phyloP scores from a whole-genome alignment of 345 rosid species.

The Eucalyptus shirleyi region DNA sequence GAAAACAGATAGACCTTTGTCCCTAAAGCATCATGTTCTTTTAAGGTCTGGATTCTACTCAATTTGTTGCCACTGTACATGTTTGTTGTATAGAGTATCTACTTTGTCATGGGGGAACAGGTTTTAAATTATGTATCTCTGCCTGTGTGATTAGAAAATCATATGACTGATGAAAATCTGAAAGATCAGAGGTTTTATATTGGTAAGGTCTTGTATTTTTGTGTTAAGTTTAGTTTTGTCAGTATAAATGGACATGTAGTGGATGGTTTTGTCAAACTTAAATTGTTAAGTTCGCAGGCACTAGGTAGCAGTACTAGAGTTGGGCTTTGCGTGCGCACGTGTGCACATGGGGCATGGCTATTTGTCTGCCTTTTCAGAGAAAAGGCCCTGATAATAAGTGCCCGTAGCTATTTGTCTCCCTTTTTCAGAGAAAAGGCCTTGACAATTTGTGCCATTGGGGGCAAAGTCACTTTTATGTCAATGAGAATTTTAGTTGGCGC shows the following conservation, averaged over 20 bases:
- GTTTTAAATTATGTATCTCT: neutral
- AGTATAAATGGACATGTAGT: neutral
- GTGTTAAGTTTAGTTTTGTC: neutral
- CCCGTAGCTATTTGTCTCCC: neutral
- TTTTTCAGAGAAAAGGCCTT: neutral
- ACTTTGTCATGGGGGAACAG: neutral
- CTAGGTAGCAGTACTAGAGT: neutral
- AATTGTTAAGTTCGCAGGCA: neutral
- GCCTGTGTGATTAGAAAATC: neutral
- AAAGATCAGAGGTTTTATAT: neutral
- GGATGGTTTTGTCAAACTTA: neutral
- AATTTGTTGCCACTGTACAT: neutral
- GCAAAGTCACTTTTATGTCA: neutral
- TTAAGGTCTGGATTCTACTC: neutral
- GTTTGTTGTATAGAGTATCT: neutral
- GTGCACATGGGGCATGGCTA: neutral
- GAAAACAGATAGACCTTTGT: slow-evolving; percentile 26
- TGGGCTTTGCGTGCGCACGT: neutral
- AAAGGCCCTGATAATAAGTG: neutral
- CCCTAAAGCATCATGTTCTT: neutral
- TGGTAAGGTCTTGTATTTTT: neutral
- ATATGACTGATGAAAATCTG: neutral
- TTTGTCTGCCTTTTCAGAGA: neutral
- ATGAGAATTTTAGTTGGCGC: neutral
- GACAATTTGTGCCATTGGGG: neutral